A percentile compares a stretch with the other conserved stretches of the same genome.
These are phyloP conservation scores for Sugiyamaella grinbergsii DNA, from an alignment of 1,139 yeast species.

Conservation along the genomic window DNA sequence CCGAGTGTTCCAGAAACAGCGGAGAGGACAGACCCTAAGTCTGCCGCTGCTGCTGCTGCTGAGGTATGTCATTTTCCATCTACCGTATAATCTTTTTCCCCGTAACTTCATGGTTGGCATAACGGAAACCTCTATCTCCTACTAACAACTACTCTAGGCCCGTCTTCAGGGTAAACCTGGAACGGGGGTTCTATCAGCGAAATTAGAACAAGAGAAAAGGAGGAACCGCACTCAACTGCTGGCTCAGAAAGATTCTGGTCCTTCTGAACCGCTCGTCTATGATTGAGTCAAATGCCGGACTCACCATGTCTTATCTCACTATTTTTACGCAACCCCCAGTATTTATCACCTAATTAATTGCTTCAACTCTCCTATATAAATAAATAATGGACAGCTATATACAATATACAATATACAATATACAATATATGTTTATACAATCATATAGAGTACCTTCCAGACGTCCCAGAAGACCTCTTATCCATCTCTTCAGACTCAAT, in stretches of 20 bases:
- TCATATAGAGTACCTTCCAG: constrained; percentile 21
- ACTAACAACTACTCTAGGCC: constrained; percentile 17
- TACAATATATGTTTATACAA: constrained; percentile 7
- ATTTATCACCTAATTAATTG: too few relatives aligned
- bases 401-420: constrained; percentile 7
- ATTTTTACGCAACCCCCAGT: neutral
- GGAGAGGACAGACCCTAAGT: constrained; percentile 24
- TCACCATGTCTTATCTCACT: neutral
- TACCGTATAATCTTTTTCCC: too few relatives aligned
- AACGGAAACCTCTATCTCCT: neutral
- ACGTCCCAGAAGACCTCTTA: constrained; percentile 40
- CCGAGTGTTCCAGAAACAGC: constrained; percentile 3
- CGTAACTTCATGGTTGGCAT: too few relatives aligned
- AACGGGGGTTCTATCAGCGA: constrained; percentile 34
- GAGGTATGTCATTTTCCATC: constrained; percentile 27
- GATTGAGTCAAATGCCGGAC: constrained; percentile 28
- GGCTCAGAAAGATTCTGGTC: constrained; percentile 24
- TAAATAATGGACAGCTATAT: neutral
- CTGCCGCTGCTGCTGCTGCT: constrained; percentile 36
- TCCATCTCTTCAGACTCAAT: constrained; percentile 52
- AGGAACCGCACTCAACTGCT: constrained; percentile 28
- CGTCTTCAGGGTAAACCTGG: constrained; percentile 20
- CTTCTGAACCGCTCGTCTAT: constrained; percentile 32
- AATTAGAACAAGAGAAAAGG: constrained; percentile 36
- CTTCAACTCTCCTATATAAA: constrained; percentile 4